Evolutionary conservation across 805 yeast genomes (phyloP).

Genomic region (Wickerhamiella lipophila): DNA sequence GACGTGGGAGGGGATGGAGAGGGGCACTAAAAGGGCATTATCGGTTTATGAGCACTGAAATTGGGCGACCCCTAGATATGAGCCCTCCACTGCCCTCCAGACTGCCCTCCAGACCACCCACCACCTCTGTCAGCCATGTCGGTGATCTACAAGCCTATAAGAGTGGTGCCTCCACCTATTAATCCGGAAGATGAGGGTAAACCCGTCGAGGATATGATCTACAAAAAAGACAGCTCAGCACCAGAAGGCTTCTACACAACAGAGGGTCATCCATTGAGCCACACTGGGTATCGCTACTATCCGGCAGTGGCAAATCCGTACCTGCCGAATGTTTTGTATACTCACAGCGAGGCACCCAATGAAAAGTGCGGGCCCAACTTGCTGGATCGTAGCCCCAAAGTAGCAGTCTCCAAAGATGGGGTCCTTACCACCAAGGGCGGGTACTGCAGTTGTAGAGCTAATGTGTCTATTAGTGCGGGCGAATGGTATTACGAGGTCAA

Average conservation of each 20-base stretch:
- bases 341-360: slow-evolving; percentile 66
- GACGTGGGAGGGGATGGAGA: no score
- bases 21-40: no score
- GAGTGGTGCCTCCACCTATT: slow-evolving; percentile 1
- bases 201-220: not conserved
- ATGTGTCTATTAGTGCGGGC: slow-evolving; percentile 68
- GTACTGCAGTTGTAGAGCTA: slow-evolving; percentile 68
- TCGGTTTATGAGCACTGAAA: no score
- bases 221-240: not conserved
- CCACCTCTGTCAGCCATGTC: not conserved
- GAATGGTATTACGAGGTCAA: slow-evolving; percentile 66
- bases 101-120: no score
- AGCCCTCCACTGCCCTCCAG: no score
- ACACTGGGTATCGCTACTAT: slow-evolving; percentile 67
- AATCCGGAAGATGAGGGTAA: not conserved
- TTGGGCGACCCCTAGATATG: no score
- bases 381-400: slow-evolving; percentile 58
- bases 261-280: slow-evolving; percentile 74
- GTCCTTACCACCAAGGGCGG: slow-evolving; percentile 52
- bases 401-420: slow-evolving; percentile 31
- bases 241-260: slow-evolving; percentile 30
- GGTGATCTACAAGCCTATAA: not conserved
- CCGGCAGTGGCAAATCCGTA: slow-evolving; percentile 56
- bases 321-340: slow-evolving; percentile 45
- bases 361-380: slow-evolving; percentile 42